Conservation (phyloP, 371 early-diverging fungal species). For the Lichtheimia corymbifera region DNA sequence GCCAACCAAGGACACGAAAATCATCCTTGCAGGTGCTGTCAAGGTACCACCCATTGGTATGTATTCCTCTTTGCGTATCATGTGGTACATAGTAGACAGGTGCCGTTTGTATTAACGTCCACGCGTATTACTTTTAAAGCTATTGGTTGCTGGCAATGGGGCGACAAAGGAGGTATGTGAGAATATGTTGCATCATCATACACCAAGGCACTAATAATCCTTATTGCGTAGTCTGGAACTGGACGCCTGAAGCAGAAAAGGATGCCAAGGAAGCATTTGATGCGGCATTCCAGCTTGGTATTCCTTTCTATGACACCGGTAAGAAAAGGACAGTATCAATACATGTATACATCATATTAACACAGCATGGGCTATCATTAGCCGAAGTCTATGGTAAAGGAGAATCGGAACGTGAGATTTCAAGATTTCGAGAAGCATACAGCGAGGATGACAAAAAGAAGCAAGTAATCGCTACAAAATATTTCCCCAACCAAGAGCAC, state of each 20-base stretch:
- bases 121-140: conserved; percentile 20
- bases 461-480: conserved; percentile 58
- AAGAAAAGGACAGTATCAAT: conserved; percentile 5
- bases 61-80: background rate
- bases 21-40: conserved; percentile 38
- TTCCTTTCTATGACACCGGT: conserved; percentile 47
- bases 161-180: conserved; percentile 39
- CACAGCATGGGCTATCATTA: conserved; percentile 5
- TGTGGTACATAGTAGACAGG: background rate
- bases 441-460: conserved; percentile 21
- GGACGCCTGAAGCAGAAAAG: conserved; percentile 38
- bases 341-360: background rate
- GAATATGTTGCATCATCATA: background rate
- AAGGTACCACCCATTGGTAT: conserved; percentile 53
- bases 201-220: background rate
- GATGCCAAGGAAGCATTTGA: conserved; percentile 45
- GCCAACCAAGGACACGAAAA: conserved; percentile 49
- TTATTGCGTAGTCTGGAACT: conserved; percentile 26
- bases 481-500: conserved; percentile 38
- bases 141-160: conserved; percentile 61
- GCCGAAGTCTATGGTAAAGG: conserved; percentile 62
- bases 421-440: conserved; percentile 29
- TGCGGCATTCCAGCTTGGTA: conserved; percentile 26
- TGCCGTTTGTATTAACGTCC: background rate
- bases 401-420: conserved; percentile 54